Evolutionary conservation across 176 grass and related monocot species (phyloP).

Genomic region (Typha latifolia): DNA sequence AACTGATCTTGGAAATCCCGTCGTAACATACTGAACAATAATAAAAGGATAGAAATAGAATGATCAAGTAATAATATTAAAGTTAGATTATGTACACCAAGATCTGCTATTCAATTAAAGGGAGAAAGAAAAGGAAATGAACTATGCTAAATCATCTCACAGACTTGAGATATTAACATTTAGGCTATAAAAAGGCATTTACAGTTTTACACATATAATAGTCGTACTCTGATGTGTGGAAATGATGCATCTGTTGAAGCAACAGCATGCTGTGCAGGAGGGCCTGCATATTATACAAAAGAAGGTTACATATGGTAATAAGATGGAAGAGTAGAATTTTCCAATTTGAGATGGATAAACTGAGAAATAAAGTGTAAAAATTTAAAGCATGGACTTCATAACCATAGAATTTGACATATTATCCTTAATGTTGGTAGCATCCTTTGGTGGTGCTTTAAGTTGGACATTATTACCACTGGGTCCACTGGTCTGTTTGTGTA

Average conservation of each 20-base stretch:
- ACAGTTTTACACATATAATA: background rate
- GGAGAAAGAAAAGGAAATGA: no score
- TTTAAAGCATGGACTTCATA: background rate
- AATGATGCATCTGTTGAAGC: conserved; percentile 5
- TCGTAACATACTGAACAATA: background rate
- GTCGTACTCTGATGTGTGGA: conserved; percentile 9
- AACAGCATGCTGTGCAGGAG: conserved; percentile 6
- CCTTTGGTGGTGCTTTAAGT: background rate
- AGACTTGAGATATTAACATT: background rate
- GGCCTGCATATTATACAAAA: conserved; percentile 13
- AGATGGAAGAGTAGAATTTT: background rate
- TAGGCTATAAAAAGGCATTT: background rate
- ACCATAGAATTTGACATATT: conserved; percentile 17
- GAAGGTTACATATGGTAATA: background rate
- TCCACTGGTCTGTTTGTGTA: background rate
- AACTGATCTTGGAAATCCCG: no score
- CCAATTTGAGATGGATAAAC: background rate
- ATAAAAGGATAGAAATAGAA: background rate
- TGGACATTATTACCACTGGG: background rate
- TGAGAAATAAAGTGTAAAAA: background rate
- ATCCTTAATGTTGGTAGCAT: background rate
- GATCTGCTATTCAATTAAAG: no score
- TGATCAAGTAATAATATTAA: no score
- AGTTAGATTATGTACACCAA: no score
- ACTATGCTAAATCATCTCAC: no score